Conservation (phyloP, 495 filamentous ascomycete species). For the Neurospora discreta region DNA sequence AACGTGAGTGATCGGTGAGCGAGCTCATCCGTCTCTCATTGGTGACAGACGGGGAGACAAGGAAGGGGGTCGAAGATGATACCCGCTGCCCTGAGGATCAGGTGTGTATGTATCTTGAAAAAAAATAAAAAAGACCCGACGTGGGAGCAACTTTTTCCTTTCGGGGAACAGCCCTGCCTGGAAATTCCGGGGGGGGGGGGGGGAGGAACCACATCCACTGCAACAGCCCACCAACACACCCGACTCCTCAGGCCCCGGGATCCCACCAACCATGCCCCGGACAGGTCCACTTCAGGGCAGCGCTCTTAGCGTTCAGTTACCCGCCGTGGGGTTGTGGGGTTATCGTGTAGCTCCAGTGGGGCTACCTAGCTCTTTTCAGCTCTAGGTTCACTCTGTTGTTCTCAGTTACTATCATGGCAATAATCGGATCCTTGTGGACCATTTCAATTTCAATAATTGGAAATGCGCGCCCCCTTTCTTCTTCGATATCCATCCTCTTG, state of each 20-base stretch:
- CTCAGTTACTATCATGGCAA: not conserved
- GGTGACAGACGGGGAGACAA: not conserved
- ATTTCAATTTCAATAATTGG: not conserved
- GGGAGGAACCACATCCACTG: not conserved
- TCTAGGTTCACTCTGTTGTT: not conserved
- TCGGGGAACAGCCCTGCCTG: not conserved
- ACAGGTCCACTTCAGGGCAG: not conserved
- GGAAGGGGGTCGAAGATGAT: not conserved
- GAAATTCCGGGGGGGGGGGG: not conserved
- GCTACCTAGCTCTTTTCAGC: not conserved
- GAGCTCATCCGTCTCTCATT: no score
- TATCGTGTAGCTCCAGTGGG: not conserved
- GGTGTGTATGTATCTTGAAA: not conserved
- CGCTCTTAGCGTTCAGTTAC: not conserved
- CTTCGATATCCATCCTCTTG: no score
- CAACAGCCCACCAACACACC: not conserved
- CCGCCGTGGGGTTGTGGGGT: not conserved
- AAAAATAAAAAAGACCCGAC: not conserved
- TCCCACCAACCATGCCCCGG: not conserved
- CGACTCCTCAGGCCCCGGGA: not conserved
- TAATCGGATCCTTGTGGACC: not conserved
- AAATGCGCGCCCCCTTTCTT: not conserved
- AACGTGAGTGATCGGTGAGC: no score
- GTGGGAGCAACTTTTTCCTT: no score
- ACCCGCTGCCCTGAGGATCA: no score